Percentiles rank a stretch among this genome's conserved stretches.
Evolutionary conservation across 371 early-diverging fungal genomes (phyloP).

Genomic region (Conidiobolus incongruus): DNA sequence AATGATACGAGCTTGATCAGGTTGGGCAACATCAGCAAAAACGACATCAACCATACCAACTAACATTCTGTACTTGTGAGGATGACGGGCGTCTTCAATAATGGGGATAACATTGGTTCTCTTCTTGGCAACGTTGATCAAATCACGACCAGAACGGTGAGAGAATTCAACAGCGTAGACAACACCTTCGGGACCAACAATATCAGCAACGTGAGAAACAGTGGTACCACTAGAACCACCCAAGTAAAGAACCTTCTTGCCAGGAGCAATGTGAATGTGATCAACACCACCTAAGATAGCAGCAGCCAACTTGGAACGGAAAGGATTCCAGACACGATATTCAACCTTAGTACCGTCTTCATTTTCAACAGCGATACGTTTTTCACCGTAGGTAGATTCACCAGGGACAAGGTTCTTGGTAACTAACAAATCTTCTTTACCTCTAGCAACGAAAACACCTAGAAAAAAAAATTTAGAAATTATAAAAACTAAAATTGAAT

Average conservation of each 20-base stretch:
- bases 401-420: constrained; percentile 99
- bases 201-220: constrained; percentile 99
- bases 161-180: constrained; percentile 99
- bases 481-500: too few relatives aligned
- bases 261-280: constrained; percentile 91
- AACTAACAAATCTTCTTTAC: constrained; percentile 97
- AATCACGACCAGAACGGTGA: constrained; percentile 98
- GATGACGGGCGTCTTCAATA: constrained; percentile 99
- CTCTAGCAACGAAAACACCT: constrained; percentile 93
- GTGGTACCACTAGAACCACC: constrained; percentile 98
- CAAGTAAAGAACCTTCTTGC: constrained; percentile 97
- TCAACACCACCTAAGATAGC: constrained; percentile 99
- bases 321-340: constrained; percentile 99
- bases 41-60: constrained; percentile 99
- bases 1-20: constrained; percentile 99
- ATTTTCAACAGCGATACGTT: constrained; percentile 85
- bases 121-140: constrained; percentile 99
- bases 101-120: constrained; percentile 99
- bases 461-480: background rate
- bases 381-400: constrained; percentile 97
- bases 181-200: constrained; percentile 95
- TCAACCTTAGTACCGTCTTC: constrained; percentile 93
- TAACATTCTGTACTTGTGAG: constrained; percentile 99
- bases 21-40: constrained; percentile 99
- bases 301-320: constrained; percentile 99